Base-by-base conservation (phyloP, 2,329 filamentous ascomycete genomes). In the Berkeleyomyces rouxiae region DNA sequence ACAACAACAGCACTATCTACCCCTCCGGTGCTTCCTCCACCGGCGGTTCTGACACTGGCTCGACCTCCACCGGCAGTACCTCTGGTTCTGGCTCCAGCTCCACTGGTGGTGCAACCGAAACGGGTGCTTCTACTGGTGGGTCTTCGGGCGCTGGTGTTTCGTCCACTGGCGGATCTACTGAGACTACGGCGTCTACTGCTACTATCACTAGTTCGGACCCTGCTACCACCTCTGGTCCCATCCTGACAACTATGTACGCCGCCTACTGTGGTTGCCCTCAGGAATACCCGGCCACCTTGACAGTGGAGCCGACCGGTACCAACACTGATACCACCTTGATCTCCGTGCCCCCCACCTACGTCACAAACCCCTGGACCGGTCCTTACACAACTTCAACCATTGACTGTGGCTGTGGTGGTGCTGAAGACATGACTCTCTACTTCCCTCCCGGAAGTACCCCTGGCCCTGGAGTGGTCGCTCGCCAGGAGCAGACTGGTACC, bases 181-280 rank as follows among this genome's bases (percentile, higher is more conserved):
- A 23, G 7, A 7, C 49, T 42, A 23, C 11, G 2, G 2, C 16
- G 1, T 0, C 36, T 1, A 42, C 60, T 55, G 7, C 46, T 6
- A 13, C 61, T 9, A 47, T 13, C 1, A 36, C 6, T n/a, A 49
- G 44, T 33, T 59, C 61, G 10, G 43, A 7, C 23, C 7, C 55
- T 59, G 36, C 55, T 31, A 44, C 42, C 11, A 39, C 44, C 10
- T 9, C 51, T 7, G 7, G 23, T 9, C 16, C 42, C 7, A 39
- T 43, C 2, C 5, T 46, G 0, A 53, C 47, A 2, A 39, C 37
- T 0, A 42, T 61, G 33, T 64, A 64, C 47, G 53, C 59, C 7
- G 63, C 59, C 1, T 64, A 58, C 42, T 61, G 63, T 16, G 63
- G 61, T n/a, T 64, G 63, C 39, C 63, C 63, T 2, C 51, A 57